Base-by-base conservation (phyloP, 177 flowering plant species). In the Vitis hybrid region DNA sequence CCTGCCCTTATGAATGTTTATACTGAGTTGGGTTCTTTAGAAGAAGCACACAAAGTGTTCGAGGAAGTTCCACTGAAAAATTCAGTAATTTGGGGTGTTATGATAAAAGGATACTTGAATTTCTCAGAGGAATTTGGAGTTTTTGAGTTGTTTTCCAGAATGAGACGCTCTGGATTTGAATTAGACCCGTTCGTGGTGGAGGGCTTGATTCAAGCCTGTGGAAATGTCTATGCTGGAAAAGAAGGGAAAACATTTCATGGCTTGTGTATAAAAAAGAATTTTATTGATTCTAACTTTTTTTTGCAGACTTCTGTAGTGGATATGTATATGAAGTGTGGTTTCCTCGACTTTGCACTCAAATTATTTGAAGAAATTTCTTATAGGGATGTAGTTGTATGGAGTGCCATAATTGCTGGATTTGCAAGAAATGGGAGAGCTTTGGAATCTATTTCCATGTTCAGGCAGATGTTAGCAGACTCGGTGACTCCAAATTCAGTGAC, bases 181-280 rank as follows among this genome's bases (percentile, higher is more conserved):
- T 52, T 76, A 60, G 83, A 81, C 69, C 56, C 75, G 0, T 70
- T 64, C 55, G 66, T 73, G 11, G 58, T 74, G 47, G 71, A 62
- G 38, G 52, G 61, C 22, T 56, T 76, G 63, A 55, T 74, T 70
- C 75, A 49, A 28, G 80, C 80, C n/a, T 74, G 78, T 68, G 82
- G 78, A 38, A 74, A 66, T 47, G 58, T 68, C 10, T 67, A 60
- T 44, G 76, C 79, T 64, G 53, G 31, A 67, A 69, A 55, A 28
- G 77, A 67, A 64, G 83, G 75, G 64, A 68, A 44, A 52, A 64
- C 75, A 53, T 50, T 73, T 62, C 83, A 81, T 70, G 75, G 75
- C 38, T 78, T 64, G 62, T 64, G 69, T 58, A 62, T 78, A 18
- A 78, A 75, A 65, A 2, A 20, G 14, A 54, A 68, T 47, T 75